These are phyloP conservation scores for Phycomyces nitens DNA, from an alignment of 192 early-diverging fungal species.

Conservation along the genomic window DNA sequence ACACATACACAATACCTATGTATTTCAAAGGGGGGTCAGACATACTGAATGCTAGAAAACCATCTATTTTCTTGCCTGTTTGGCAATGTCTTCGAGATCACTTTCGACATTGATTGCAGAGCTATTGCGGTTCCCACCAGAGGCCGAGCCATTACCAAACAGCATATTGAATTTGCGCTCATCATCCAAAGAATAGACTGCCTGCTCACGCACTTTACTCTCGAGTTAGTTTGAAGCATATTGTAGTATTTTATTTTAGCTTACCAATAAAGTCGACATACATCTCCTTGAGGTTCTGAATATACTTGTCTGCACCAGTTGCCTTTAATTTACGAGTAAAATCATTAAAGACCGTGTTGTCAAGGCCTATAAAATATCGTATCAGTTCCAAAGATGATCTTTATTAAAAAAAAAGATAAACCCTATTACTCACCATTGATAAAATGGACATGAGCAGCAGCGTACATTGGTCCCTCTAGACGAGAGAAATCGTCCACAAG, in stretches of 20 bases:
- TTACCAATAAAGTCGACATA: conserved; percentile 81
- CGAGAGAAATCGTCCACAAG: conserved; percentile 57
- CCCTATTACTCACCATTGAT: conserved; percentile 49
- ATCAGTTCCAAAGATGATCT: background rate
- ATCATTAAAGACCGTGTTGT: conserved; percentile 57
- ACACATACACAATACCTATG: conserved; percentile 81
- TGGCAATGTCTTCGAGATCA: conserved; percentile 49
- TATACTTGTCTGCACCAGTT: conserved; percentile 50
- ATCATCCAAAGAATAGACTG: conserved; percentile 31
- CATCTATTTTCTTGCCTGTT: conserved; percentile 53
- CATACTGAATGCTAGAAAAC: too few species aligned
- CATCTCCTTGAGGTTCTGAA: conserved; percentile 70
- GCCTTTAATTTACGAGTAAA: conserved; percentile 43
- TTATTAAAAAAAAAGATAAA: too few species aligned
- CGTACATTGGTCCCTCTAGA: conserved; percentile 50
- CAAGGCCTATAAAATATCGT: conserved; percentile 46
- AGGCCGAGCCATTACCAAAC: conserved; percentile 15
- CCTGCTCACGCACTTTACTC: conserved; percentile 31
- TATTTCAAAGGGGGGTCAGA: background rate
- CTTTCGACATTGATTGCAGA: conserved; percentile 31
- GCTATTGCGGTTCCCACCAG: conserved; percentile 1
- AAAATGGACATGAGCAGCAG: conserved; percentile 59
- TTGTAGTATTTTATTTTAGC: too few species aligned
- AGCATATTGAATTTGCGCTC: conserved; percentile 20
- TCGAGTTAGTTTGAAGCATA: too few species aligned